Percentiles rank a stretch among this genome's conserved stretches.
These are phyloP conservation scores for Cryptococcus deneoformans DNA, from an alignment of 1,284 basidiomycete genomes.

Conservation along the genomic window DNA sequence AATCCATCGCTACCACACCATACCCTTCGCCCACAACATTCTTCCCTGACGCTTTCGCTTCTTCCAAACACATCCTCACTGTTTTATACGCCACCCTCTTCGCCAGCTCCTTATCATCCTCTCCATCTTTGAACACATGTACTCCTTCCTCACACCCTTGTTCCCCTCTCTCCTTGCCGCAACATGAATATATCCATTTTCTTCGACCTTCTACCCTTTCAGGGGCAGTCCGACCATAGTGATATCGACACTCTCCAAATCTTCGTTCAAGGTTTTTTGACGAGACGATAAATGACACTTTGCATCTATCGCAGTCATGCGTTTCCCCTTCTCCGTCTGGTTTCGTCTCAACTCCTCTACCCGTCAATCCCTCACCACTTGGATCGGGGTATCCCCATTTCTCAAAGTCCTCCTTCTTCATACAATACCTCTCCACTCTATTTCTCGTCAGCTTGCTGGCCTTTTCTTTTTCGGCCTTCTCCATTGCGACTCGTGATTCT, in stretches of 20 bases:
- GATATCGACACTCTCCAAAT: slow-evolving; percentile 68
- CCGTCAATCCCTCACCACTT: slow-evolving; percentile 52
- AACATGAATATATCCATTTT: slow-evolving; percentile 46
- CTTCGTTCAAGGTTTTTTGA: slow-evolving; percentile 57
- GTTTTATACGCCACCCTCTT: slow-evolving; percentile 67
- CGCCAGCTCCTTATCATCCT: slow-evolving; percentile 66
- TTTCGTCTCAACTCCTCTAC: slow-evolving; percentile 44
- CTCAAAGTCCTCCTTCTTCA: slow-evolving; percentile 59
- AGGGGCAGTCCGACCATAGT: slow-evolving; percentile 65
- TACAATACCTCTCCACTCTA: slow-evolving; percentile 58
- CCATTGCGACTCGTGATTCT: slow-evolving; percentile 60
- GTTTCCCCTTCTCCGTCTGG: slow-evolving; percentile 64
- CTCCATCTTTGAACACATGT: slow-evolving; percentile 45
- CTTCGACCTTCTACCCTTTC: slow-evolving; percentile 38
- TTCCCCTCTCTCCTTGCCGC: slow-evolving; percentile 58
- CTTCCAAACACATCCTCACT: slow-evolving; percentile 43
- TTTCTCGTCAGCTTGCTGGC: slow-evolving; percentile 58
- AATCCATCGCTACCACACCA: slow-evolving; percentile 80
- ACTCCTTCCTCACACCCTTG: slow-evolving; percentile 31
- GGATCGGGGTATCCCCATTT: slow-evolving; percentile 75
- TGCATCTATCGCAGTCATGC: slow-evolving; percentile 74
- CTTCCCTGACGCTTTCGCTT: slow-evolving; percentile 1
- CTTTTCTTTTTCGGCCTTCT: slow-evolving; percentile 53
- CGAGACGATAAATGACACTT: slow-evolving; percentile 61
- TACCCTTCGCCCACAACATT: slow-evolving; percentile 59